These are phyloP conservation scores for Graphium sp. DNA, from an alignment of 2,329 filamentous ascomycete species.

Conservation along the genomic window DNA sequence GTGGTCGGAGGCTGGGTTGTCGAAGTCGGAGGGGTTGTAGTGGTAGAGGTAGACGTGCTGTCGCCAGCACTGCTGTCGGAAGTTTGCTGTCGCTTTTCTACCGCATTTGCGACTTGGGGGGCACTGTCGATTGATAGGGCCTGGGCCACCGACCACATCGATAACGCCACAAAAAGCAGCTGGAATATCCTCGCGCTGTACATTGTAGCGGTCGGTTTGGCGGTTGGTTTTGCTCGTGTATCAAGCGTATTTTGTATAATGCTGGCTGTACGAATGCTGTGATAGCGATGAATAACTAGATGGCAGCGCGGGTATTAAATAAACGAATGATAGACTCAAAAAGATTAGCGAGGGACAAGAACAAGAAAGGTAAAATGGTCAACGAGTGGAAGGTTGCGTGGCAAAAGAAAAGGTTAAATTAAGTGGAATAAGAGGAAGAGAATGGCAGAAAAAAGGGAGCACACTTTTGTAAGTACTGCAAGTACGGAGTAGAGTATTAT, in stretches of 20 bases:
- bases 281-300: too few species aligned
- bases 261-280: neutral
- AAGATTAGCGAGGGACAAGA: too few species aligned
- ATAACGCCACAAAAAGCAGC: constrained; percentile 30
- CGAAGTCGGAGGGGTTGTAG: neutral
- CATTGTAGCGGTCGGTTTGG: constrained; percentile 20
- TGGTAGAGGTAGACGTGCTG: constrained; percentile 1
- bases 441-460: too few species aligned
- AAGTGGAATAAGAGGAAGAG: too few species aligned
- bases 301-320: neutral
- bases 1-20: neutral
- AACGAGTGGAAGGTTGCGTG: too few species aligned
- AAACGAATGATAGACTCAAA: neutral
- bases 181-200: constrained; percentile 25
- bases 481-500: too few species aligned
- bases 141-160: constrained; percentile 26
- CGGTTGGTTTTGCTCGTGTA: too few species aligned
- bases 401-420: too few species aligned
- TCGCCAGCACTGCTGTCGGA: neutral
- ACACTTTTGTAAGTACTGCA: too few species aligned
- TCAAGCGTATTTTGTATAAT: too few species aligned
- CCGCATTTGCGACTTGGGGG: constrained; percentile 4
- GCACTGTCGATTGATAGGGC: constrained; percentile 15
- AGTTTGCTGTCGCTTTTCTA: constrained; percentile 2
- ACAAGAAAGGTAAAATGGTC: too few species aligned